Evolutionary conservation across 2,329 filamentous ascomycete species (phyloP), one percentile per base, ranked within the genome.

Genomic region (Thelonectria discophora): DNA sequence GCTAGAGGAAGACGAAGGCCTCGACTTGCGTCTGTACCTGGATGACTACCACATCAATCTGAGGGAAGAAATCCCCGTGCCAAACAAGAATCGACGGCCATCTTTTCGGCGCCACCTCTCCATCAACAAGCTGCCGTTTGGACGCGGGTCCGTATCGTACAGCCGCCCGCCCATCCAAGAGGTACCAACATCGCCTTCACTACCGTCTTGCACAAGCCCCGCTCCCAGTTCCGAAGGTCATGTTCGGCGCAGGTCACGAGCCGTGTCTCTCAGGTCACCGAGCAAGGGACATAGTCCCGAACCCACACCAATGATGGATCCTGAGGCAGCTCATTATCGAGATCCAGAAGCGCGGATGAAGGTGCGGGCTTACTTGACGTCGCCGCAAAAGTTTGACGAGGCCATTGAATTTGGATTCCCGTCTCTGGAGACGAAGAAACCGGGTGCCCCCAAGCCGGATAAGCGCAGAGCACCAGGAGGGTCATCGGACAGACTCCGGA

Each of bases 381-480:
- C 93, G 1, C 91, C 94, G 1, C 92, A 97, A 68, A 97, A 97
- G 74, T 98, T 98, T 69, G 94, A 98, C 74, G 94, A 98, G 77
- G 93, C 92, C 1, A 86, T 98, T 54, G 92, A 97, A 74, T 97
- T 96, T 76, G 94, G 94, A 0, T 98, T 97, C 70, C 93, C 93
- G 0, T 88, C 89, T 0, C 81, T 81, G 37, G 84, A 87, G 34
- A 77, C 77, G n/a, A 69, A 69, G 2, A 65, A 76, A 3, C 70
- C 75, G 20, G 73, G 75, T 9, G 76, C 78, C 13, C 66, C 53
- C n/a, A 65, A 65, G 6, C 56, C 65, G 4, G 63, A 69, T 32
- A 69, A 66, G 65, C 55, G 58, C 24, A 39, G 73, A 18, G 69
- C 70, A 21, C 62, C 69, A 13, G 71, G 77, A 5, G 74, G 76